Conservation (phyloP, 2,329 filamentous ascomycete genomes). For the Microdochium trichocladiopsis region DNA sequence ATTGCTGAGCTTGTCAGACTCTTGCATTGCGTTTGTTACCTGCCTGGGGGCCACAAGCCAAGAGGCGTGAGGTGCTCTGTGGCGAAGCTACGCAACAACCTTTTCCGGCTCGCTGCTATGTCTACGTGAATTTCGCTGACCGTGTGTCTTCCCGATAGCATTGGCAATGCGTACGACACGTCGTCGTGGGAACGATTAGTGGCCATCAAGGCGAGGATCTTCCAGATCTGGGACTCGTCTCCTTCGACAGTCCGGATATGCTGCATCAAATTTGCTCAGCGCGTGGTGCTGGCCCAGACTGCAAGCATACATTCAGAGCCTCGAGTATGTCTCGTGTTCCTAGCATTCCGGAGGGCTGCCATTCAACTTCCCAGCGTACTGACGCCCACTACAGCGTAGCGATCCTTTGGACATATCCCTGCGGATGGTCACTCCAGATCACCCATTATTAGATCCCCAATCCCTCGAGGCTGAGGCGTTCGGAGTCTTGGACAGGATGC, state of each 20-base stretch:
- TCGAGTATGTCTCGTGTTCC: constrained; percentile 51
- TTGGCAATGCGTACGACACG: constrained; percentile 76
- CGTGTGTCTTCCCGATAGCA: constrained; percentile 44
- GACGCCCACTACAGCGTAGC: constrained; percentile 28
- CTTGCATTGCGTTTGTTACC: not conserved
- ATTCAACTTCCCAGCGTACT: constrained; percentile 7
- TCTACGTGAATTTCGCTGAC: not conserved
- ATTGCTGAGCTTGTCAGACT: not conserved
- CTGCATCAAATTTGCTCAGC: constrained; percentile 96
- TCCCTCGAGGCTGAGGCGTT: constrained; percentile 89
- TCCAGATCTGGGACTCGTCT: constrained; percentile 81
- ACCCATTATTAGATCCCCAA: constrained; percentile 70
- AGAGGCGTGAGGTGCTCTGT: not conserved
- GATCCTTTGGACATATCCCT: constrained; percentile 70
- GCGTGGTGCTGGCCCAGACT: constrained; percentile 87
- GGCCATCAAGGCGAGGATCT: constrained; percentile 80
- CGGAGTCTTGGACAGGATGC: constrained; percentile 81
- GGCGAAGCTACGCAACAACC: not conserved
- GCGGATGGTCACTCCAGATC: constrained; percentile 75
- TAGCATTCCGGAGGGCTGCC: constrained; percentile 5
- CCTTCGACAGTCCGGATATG: constrained; percentile 75
- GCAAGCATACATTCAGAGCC: constrained; percentile 75
- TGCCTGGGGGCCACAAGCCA: constrained; percentile 2
- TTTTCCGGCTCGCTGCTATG: constrained; percentile 13
- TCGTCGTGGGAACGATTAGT: constrained; percentile 83